Percentiles rank a stretch among this genome's conserved stretches.
Evolutionary conservation across 768 basidiomycete species (phyloP).

Genomic region (Hygrophorus pudorinus): DNA sequence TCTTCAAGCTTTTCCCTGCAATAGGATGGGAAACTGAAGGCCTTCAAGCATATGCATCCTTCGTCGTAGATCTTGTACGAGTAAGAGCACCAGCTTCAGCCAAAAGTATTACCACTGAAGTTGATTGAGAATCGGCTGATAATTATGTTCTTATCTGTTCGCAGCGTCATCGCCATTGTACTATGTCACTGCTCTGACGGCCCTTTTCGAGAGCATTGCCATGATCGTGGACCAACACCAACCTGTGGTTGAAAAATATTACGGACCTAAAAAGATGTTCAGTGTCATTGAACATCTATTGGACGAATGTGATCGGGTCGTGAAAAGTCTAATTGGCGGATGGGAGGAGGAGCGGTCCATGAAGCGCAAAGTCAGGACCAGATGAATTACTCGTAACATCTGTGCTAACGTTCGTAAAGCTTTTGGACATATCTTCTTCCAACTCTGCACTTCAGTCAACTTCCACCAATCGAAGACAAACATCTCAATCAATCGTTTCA

Average conservation of each 20-base stretch:
- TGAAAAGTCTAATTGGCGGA: slow-evolving; percentile 59
- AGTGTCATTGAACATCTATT: slow-evolving; percentile 66
- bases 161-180: slow-evolving; percentile 87
- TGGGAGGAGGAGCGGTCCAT: slow-evolving; percentile 91
- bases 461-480: background rate
- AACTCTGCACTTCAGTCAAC: slow-evolving; percentile 18
- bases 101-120: slow-evolving; percentile 51
- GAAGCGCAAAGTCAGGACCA: slow-evolving; percentile 55
- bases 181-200: slow-evolving; percentile 82
- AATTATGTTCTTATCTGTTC: slow-evolving; percentile 1
- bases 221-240: slow-evolving; percentile 97
- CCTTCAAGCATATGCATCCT: slow-evolving; percentile 83
- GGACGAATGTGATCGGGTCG: slow-evolving; percentile 81
- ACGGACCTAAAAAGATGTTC: slow-evolving; percentile 82
- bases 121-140: slow-evolving; percentile 3
- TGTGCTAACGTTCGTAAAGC: slow-evolving; percentile 20
- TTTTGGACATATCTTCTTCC: slow-evolving; percentile 36
- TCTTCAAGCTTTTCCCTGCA: slow-evolving; percentile 94
- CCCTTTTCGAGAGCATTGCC: slow-evolving; percentile 90
- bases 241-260: slow-evolving; percentile 96
- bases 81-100: slow-evolving; percentile 67
- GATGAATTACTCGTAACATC: background rate
- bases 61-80: slow-evolving; percentile 85
- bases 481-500: slow-evolving; percentile 9
- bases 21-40: slow-evolving; percentile 94